phyloP scores from a whole-genome alignment of 2,329 filamentous ascomycete genomes.

The Arthrinium phaeospermum region DNA sequence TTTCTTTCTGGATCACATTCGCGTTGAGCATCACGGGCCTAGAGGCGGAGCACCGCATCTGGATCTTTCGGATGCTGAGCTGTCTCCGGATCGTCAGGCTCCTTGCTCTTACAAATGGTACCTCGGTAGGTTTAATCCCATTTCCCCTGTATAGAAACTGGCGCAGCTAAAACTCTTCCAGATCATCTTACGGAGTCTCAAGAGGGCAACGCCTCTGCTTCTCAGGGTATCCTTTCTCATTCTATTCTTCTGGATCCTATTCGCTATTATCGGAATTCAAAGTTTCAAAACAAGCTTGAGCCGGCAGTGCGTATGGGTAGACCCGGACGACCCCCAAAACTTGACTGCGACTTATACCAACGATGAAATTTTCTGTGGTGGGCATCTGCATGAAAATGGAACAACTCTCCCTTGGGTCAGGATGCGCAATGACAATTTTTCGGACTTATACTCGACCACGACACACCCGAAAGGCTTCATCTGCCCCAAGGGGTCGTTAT shows the following conservation, averaged over 20 bases:
- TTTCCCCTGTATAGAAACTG: constrained; percentile 20
- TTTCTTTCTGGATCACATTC: constrained; percentile 96
- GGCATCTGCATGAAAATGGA: constrained; percentile 69
- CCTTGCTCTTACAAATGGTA: constrained; percentile 91
- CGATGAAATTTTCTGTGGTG: constrained; percentile 81
- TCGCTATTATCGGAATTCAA: constrained; percentile 95
- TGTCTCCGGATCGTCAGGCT: constrained; percentile 91
- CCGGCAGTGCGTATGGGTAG: constrained; percentile 79
- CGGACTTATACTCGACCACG: constrained; percentile 56
- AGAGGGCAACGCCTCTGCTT: constrained; percentile 90
- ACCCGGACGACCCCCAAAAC: constrained; percentile 63
- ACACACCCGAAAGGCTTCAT: constrained; percentile 79
- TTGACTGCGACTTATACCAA: constrained; percentile 64
- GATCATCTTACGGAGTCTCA: constrained; percentile 93
- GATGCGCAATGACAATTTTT: constrained; percentile 41
- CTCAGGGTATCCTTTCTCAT: constrained; percentile 94
- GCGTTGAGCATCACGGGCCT: constrained; percentile 71
- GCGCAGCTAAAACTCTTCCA: constrained; percentile 40
- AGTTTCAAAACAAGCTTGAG: constrained; percentile 88
- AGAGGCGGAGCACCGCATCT: constrained; percentile 74
- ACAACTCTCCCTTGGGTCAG: constrained; percentile 71
- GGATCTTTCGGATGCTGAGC: constrained; percentile 95
- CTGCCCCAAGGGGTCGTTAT: constrained; percentile 83
- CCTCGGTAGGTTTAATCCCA: constrained; percentile 66
- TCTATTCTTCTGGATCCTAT: constrained; percentile 96